Evolutionary conservation across 306 rosid species (phyloP).

Genomic region (Begonia loranthoides): DNA sequence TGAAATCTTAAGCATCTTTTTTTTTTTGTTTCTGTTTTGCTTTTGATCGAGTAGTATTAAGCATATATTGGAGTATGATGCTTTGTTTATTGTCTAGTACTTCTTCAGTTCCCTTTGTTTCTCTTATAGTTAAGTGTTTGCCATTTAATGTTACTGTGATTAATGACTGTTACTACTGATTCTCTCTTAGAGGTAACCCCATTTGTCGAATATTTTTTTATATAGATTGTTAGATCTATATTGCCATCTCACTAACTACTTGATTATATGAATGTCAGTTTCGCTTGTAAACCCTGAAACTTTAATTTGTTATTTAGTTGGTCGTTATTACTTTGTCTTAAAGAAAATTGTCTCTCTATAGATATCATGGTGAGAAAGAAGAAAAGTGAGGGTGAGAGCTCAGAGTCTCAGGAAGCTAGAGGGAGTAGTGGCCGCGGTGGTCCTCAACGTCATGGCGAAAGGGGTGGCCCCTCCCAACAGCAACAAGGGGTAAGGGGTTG

Average conservation of each 20-base stretch:
- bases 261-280: not conserved
- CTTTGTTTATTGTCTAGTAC: too few relatives aligned
- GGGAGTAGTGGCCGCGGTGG: slow-evolving; percentile 25
- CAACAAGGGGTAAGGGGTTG: slow-evolving; percentile 28
- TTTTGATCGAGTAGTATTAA: too few relatives aligned
- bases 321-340: not conserved
- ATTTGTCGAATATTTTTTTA: not conserved
- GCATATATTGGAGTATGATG: too few relatives aligned
- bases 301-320: not conserved
- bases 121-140: too few relatives aligned
- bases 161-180: not conserved
- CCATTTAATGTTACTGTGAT: too few relatives aligned
- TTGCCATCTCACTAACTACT: too few relatives aligned
- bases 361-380: slow-evolving; percentile 68
- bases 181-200: not conserved
- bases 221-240: too few relatives aligned
- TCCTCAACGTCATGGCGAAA: slow-evolving; percentile 38
- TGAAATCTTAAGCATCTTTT: too few relatives aligned
- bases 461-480: slow-evolving; percentile 30
- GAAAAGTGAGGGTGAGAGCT: slow-evolving; percentile 64
- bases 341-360: slow-evolving; percentile 1
- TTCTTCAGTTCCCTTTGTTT: too few relatives aligned
- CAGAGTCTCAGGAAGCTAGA: slow-evolving; percentile 27
- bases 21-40: too few relatives aligned
- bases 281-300: not conserved